phyloP scores from a whole-genome alignment of 441 rosid species.

The Eutrema salsugineum region DNA sequence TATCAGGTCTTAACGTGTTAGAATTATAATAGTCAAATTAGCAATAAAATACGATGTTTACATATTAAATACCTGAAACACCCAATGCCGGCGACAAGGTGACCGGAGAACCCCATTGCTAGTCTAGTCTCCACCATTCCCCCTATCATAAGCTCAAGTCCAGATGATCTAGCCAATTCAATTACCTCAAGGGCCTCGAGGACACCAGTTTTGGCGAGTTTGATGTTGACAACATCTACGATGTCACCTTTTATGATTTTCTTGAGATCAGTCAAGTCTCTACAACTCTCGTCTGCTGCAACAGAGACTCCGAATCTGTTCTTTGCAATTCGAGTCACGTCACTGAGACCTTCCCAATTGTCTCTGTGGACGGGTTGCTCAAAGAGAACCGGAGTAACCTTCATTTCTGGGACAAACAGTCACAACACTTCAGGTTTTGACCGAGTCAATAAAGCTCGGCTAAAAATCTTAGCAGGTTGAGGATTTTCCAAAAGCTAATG shows the following conservation, averaged over 20 bases:
- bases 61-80: conserved; percentile 58
- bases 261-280: conserved; percentile 59
- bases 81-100: conserved; percentile 88
- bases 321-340: conserved; percentile 59
- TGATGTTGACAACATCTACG: conserved; percentile 78
- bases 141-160: conserved; percentile 77
- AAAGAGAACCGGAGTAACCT: conserved; percentile 79
- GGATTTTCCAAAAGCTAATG: background rate
- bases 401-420: conserved; percentile 55
- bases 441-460: background rate
- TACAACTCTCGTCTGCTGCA: conserved; percentile 96
- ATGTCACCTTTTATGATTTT: conserved; percentile 57
- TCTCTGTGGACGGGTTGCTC: conserved; percentile 93
- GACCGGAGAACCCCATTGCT: conserved; percentile 94
- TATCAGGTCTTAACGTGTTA: conserved; percentile 4
- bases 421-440: background rate
- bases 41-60: background rate
- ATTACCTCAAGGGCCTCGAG: conserved; percentile 74
- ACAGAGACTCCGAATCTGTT: conserved; percentile 64
- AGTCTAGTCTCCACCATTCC: conserved; percentile 95
- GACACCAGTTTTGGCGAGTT: conserved; percentile 86
- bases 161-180: conserved; percentile 55
- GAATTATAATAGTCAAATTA: background rate
- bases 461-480: background rate
- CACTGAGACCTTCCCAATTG: conserved; percentile 91